A percentile compares a stretch with the other conserved stretches of the same genome.
Evolutionary conservation across 1,139 yeast genomes (phyloP).

Genomic region (Diutina pseudorugosa): DNA sequence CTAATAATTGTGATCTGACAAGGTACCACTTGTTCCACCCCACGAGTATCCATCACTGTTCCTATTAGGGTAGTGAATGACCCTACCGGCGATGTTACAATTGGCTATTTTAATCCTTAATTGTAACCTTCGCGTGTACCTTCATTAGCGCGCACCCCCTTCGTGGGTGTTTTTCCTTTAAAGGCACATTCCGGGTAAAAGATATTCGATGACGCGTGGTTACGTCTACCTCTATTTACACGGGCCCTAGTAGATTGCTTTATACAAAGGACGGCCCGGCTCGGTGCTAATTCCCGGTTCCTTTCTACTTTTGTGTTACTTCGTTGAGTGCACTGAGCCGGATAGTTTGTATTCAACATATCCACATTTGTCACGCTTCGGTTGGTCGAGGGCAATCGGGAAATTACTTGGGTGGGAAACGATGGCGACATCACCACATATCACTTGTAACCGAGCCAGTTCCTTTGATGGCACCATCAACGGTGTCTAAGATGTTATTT

Average conservation of each 20-base stretch:
- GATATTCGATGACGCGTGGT: background rate
- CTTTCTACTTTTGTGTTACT: no score
- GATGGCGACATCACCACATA: no score
- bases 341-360: no score
- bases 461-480: no score
- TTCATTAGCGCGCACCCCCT: background rate
- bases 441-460: no score
- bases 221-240: background rate
- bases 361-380: no score
- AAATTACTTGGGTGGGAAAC: no score
- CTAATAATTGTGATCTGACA: constrained; percentile 12
- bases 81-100: background rate
- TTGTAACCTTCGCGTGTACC: background rate
- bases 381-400: no score
- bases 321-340: no score
- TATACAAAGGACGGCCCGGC: background rate
- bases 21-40: background rate
- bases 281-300: background rate
- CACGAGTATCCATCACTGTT: background rate
- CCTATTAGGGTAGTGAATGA: background rate
- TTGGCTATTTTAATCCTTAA: background rate
- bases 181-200: background rate
- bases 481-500: no score
- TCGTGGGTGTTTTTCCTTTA: background rate
- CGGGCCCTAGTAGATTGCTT: background rate